Percentiles rank a stretch among this genome's conserved stretches.
phyloP scores from a whole-genome alignment of 164 flowering plant genomes.

The Vitis rupestris region DNA sequence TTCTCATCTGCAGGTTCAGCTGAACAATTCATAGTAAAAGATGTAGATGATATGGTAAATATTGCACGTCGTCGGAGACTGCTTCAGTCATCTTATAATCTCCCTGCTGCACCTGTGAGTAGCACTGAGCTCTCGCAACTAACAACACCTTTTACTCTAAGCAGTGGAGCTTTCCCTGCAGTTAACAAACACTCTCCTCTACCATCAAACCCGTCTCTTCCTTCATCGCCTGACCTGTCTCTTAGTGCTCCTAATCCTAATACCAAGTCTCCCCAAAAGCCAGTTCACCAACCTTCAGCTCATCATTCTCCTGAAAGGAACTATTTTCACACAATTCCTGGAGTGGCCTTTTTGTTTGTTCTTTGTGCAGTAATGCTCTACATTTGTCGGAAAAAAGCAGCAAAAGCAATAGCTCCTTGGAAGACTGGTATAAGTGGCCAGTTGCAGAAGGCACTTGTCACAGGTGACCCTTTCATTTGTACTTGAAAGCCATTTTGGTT shows the following conservation, averaged over 20 bases:
- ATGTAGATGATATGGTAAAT: no score
- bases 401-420: slow-evolving; percentile 75
- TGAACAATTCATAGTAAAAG: no score
- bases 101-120: no score
- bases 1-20: no score
- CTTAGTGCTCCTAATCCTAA: no score
- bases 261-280: no score
- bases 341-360: slow-evolving; percentile 28
- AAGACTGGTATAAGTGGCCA: slow-evolving; percentile 95
- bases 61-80: no score
- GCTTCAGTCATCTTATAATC: no score
- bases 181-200: slow-evolving; percentile 18
- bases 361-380: slow-evolving; percentile 29
- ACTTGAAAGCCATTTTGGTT: no score
- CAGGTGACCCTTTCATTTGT: slow-evolving; percentile 42
- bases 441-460: slow-evolving; percentile 93
- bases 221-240: slow-evolving; percentile 10
- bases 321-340: slow-evolving; percentile 36
- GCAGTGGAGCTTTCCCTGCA: slow-evolving; percentile 67
- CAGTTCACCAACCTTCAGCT: slow-evolving; percentile 6
- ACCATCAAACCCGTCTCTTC: slow-evolving; percentile 3
- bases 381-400: slow-evolving; percentile 49
- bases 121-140: no score
- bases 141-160: slow-evolving; percentile 33
- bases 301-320: slow-evolving; percentile 34